Base-by-base conservation (phyloP, 2,329 filamentous ascomycete genomes). In the Penicillium italicum region DNA sequence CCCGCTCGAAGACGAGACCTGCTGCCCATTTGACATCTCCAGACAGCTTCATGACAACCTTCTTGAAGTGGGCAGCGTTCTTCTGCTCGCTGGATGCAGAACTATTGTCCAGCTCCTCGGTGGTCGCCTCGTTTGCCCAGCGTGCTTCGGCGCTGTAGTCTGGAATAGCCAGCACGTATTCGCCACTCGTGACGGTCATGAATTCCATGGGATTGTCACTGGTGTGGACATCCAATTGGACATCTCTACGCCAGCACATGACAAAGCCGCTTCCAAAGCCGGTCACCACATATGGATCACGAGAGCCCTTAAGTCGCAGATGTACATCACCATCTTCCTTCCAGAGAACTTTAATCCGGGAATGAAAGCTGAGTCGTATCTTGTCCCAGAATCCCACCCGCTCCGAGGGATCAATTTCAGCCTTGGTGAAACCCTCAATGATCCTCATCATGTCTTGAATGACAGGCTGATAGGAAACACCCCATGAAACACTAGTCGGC, bases 371-470 rank as follows among this genome's bases (percentile, higher is more conserved):
- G 36, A 99, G 81, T 52, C 94, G 83, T 49, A 99, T 92, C 79
- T 99, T 99, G 76, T 99, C 94, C 94, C 94, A 99, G 77, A 99
- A 99, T 3, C 94, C 94, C 44, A 96, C 91, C 53, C 89, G 83
- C 62, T 99, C 95, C 0, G 94, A 97, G 1, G 90, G 88, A 71
- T 99, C 95, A 28, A 97, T 81, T 60, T 93, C 92, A 8, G 93
- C 91, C 70, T 99, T 99, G 0, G 93, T 97, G 71, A 99, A 97
- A 2, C 90, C 93, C 74, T 99, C 94, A 58, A 99, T 89, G 26
- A 92, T 92, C 83, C 97, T 97, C 94, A 99, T 99, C 89, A 97
- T 96, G 69, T 99, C 95, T 72, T 99, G 94, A 46, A 99, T 93
- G 1, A 93, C 93, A 28, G 95, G 94, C 69, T 99, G 95, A 68